Conservation (phyloP, 805 yeast genomes). For the Starmerella powellii region DNA sequence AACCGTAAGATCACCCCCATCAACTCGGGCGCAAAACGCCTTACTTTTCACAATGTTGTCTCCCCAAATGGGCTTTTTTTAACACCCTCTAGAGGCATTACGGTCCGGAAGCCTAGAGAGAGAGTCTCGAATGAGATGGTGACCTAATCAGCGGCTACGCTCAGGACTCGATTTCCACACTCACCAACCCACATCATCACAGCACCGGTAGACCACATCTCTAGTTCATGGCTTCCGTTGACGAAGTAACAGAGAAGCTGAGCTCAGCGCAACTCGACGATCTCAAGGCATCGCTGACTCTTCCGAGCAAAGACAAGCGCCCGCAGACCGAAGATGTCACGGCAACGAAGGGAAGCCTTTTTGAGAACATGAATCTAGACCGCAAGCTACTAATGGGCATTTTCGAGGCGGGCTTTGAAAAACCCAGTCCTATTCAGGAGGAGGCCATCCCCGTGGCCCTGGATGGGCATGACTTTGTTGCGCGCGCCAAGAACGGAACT, state of each 20-base stretch:
- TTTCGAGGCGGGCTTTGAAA: constrained; percentile 96
- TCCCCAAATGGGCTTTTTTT: no score
- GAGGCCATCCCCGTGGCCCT: constrained; percentile 93
- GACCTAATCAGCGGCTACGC: no score
- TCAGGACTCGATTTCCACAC: no score
- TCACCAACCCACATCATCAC: background rate
- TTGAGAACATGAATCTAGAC: constrained; percentile 83
- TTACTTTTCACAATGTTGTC: no score
- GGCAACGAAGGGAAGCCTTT: constrained; percentile 76
- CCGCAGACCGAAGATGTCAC: constrained; percentile 96
- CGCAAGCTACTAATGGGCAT: constrained; percentile 96
- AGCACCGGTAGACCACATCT: background rate
- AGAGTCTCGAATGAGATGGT: no score
- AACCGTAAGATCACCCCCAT: no score
- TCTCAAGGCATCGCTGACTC: constrained; percentile 64
- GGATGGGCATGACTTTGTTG: constrained; percentile 89
- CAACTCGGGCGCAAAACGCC: no score
- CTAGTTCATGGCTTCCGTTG: constrained; percentile 4
- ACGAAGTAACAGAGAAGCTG: constrained; percentile 10
- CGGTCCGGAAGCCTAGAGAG: no score
- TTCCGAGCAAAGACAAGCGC: constrained; percentile 79
- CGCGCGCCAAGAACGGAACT: constrained; percentile 97
- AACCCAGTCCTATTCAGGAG: constrained; percentile 96
- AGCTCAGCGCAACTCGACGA: constrained; percentile 21
- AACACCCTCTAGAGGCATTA: no score